Evolutionary conservation across 2,329 filamentous ascomycete genomes (phyloP).

Genomic region (Didymella keratinophila): DNA sequence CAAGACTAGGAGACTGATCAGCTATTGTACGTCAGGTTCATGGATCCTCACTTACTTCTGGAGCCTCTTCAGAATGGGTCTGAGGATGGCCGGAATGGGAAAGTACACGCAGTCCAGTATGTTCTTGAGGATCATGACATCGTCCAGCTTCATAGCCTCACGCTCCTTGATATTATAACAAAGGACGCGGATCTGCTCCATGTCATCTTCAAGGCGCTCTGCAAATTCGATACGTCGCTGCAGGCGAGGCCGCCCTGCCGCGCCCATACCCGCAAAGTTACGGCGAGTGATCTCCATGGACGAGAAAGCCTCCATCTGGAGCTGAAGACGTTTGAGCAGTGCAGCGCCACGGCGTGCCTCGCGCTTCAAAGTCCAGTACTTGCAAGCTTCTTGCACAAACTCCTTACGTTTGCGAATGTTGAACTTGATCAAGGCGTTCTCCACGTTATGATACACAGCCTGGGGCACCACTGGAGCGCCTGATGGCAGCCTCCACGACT

Average conservation of each 20-base stretch:
- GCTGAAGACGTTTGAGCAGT: constrained; percentile 87
- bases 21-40: constrained; percentile 5
- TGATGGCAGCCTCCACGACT: constrained; percentile 91
- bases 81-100: constrained; percentile 78
- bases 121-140: constrained; percentile 76
- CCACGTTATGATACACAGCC: constrained; percentile 84
- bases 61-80: constrained; percentile 80
- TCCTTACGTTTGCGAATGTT: constrained; percentile 87
- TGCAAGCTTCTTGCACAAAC: constrained; percentile 90
- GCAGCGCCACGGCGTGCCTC: constrained; percentile 91
- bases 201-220: constrained; percentile 74
- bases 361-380: constrained; percentile 97
- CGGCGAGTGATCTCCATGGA: constrained; percentile 96
- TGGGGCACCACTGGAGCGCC: constrained; percentile 94
- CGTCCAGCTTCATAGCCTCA: constrained; percentile 79
- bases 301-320: constrained; percentile 95
- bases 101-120: constrained; percentile 93
- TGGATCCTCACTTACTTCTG: constrained; percentile 71
- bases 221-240: constrained; percentile 89
- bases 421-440: constrained; percentile 83
- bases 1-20: constrained; percentile 42
- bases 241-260: constrained; percentile 78
- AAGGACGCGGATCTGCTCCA: constrained; percentile 76
- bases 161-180: constrained; percentile 76
- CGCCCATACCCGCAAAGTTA: constrained; percentile 95